Base-by-base conservation (phyloP, 768 basidiomycete species). In the Tricholoma flavovirens region DNA sequence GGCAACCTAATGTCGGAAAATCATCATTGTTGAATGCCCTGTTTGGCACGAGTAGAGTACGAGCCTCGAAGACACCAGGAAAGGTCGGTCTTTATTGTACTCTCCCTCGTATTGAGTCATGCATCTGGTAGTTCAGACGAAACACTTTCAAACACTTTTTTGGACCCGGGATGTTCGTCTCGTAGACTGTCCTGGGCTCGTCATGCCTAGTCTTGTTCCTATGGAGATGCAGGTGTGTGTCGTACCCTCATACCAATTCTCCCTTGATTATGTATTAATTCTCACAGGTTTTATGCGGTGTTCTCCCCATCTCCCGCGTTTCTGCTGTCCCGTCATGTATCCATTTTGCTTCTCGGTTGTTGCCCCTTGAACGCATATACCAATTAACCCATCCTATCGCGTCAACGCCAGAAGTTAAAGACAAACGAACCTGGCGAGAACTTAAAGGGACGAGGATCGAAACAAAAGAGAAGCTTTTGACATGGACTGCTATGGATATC, bases 1-100 rank as follows among this genome's bases (percentile, higher is more conserved):
- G 93, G 33, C 93, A 96, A 66, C 95, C 95, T 12, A 98, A 98
- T 67, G 93, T 96, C 38, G 96, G 96, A 9, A 98, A 98, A 69
- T 93, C 91, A 1, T 93, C 90, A 0, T 73, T 97, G 4, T 71
- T 98, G 52, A 98, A 98, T 66, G 94, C 95, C 4, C 74, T 98
- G 17, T 91, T 98, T 65, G 93, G 90, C 26, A 71, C 75, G 19
- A 79, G 76, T 49, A 86, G 82, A 68, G 94, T 97, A 4, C 80
- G 83, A 58, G 90, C 92, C 11, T 93, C 90, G 0, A 83, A 84
- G 56, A 93, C 89, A 0, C 91, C 93, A 0, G 93, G 93, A 51
- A 95, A 94, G 78, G 90, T 87, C 42, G 50, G 62, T 50, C 17
- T 52, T 29, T 10, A 1, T 40, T 40, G 29, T 22, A 17, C 17